A percentile compares a stretch with the other conserved stretches of the same genome.
These are phyloP conservation scores for Ogataea nitratoaversa DNA, from an alignment of 805 yeast species.

Conservation along the genomic window DNA sequence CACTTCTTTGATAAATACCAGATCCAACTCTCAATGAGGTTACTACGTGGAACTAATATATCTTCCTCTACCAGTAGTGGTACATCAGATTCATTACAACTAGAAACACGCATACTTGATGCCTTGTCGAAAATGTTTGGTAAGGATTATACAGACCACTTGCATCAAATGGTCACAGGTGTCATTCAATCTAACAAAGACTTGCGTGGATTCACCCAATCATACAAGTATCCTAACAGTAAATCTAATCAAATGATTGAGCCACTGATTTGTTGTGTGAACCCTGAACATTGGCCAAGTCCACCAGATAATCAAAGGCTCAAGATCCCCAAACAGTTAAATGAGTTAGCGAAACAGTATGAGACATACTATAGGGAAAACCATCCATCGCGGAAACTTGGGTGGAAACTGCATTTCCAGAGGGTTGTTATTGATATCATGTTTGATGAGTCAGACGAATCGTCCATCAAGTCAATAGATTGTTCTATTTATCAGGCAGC, in stretches of 20 bases:
- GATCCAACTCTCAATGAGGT: conserved; percentile 18
- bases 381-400: conserved; percentile 21
- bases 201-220: conserved; percentile 2
- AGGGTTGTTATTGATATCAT: conserved; percentile 32
- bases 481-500: conserved; percentile 44
- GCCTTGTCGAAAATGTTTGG: conserved; percentile 11
- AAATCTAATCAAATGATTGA: conserved; percentile 1
- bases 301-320: conserved; percentile 21
- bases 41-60: conserved; percentile 12
- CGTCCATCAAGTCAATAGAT: conserved; percentile 14
- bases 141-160: conserved; percentile 15
- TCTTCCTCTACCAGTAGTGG: conserved; percentile 2
- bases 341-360: conserved; percentile 3
- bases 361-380: conserved; percentile 9
- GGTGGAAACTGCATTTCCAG: conserved; percentile 43
- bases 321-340: conserved; percentile 12
- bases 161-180: conserved; percentile 15
- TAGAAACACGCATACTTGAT: conserved; percentile 9
- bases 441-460: conserved; percentile 27
- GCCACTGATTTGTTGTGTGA: conserved; percentile 11
- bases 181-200: conserved; percentile 11
- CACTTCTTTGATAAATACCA: conserved; percentile 21
- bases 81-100: conserved; percentile 3
- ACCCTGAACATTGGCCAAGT: conserved; percentile 17
- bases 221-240: neutral